Percentiles rank a stretch among this genome's conserved stretches.
Evolutionary conservation across 106 monocot genomes (phyloP).

Genomic region (Chionographis japonica): DNA sequence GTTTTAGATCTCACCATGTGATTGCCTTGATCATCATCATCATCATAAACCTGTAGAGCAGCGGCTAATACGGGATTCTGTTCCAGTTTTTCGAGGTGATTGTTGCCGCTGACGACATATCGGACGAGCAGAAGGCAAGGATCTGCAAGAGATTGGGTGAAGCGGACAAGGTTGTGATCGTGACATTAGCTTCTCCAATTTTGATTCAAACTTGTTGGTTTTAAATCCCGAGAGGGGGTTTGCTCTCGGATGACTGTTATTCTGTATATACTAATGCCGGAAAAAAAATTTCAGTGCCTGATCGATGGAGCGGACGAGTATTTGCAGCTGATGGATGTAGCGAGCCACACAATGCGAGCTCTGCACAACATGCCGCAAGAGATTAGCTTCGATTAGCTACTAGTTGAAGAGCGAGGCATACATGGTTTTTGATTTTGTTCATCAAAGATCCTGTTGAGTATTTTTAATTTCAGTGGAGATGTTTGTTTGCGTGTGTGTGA

Average conservation of each 20-base stretch:
- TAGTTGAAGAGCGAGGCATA: background rate
- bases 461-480: no score
- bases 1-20: background rate
- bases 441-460: no score
- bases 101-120: conserved; percentile 52
- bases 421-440: no score
- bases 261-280: no score
- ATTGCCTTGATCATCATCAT: no score
- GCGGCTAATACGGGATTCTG: conserved; percentile 5
- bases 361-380: conserved; percentile 76
- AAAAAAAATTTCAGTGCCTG: conserved; percentile 45
- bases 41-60: background rate
- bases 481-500: no score
- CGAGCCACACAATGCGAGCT: conserved; percentile 70
- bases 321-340: conserved; percentile 84
- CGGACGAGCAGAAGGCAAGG: conserved; percentile 86
- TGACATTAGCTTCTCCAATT: background rate
- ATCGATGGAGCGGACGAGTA: conserved; percentile 97
- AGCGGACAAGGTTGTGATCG: conserved; percentile 77
- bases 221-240: no score
- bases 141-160: conserved; percentile 83
- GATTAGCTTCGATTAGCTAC: conserved; percentile 29
- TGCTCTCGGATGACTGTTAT: no score
- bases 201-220: no score
- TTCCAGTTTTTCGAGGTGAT: conserved; percentile 78